A percentile compares a stretch with the other conserved stretches of the same genome.
phyloP scores from a whole-genome alignment of 345 rosid genomes.

The Isatis tinctoria region DNA sequence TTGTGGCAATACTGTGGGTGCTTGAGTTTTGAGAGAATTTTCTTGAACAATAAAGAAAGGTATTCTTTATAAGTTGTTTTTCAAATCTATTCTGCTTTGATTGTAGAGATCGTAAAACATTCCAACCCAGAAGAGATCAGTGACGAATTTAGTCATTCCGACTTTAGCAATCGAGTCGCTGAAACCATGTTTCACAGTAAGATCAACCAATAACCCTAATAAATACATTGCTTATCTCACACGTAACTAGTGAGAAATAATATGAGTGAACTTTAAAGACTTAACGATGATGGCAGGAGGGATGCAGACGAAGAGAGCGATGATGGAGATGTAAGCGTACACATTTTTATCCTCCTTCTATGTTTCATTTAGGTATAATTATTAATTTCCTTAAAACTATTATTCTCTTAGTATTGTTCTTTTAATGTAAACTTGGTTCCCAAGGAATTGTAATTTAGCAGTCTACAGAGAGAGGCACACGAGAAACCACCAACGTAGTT shows the following conservation, averaged over 20 bases:
- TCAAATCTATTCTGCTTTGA: no score
- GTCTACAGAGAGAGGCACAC: neutral
- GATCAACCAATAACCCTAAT: neutral
- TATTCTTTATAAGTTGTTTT: no score
- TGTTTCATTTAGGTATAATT: neutral
- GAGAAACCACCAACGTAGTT: no score
- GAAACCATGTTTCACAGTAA: conserved; percentile 60
- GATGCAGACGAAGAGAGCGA: conserved; percentile 82
- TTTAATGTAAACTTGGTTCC: neutral
- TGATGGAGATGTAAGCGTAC: conserved; percentile 94
- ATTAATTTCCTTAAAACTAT: neutral
- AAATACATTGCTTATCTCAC: neutral
- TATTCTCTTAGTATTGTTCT: neutral
- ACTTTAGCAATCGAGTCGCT: conserved; percentile 81
- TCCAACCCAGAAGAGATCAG: conserved; percentile 98
- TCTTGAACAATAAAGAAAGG: no score
- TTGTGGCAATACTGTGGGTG: no score
- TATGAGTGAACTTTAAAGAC: conserved; percentile 6
- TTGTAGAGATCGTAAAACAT: conserved; percentile 98
- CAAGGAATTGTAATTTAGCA: neutral
- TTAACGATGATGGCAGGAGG: conserved; percentile 92
- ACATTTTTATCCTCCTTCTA: conserved; percentile 33
- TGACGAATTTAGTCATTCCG: conserved; percentile 70
- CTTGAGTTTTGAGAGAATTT: no score
- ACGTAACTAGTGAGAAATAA: conserved; percentile 10